These are phyloP conservation scores for Laguncularia racemosa DNA, from an alignment of 345 rosid species.

Conservation along the genomic window DNA sequence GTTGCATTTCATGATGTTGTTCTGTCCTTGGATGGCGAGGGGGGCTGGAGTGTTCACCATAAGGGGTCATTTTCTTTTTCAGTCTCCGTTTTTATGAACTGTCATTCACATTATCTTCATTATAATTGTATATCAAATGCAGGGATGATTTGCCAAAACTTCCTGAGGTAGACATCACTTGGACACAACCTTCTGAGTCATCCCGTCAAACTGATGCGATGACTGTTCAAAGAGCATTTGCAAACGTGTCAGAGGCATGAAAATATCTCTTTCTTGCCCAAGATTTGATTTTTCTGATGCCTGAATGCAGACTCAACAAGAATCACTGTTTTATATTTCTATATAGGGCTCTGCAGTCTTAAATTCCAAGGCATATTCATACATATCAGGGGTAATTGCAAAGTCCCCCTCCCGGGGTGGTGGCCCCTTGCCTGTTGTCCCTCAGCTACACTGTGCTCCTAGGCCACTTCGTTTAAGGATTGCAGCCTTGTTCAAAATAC, in stretches of 20 bases:
- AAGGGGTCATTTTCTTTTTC: conserved; percentile 50
- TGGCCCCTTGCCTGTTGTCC: conserved; percentile 51
- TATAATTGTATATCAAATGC: conserved; percentile 14
- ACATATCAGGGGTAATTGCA: conserved; percentile 56
- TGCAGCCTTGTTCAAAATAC: conserved; percentile 73
- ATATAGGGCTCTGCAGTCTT: conserved; percentile 49
- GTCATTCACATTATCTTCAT: conserved; percentile 1
- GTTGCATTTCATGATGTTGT: conserved; percentile 97
- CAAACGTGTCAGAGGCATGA: conserved; percentile 53
- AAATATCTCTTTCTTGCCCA: not conserved
- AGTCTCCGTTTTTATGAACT: conserved; percentile 2
- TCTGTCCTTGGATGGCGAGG: conserved; percentile 96
- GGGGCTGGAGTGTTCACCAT: conserved; percentile 79
- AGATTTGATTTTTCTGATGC: conserved; percentile 4
- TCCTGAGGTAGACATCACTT: conserved; percentile 36
- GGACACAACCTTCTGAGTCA: conserved; percentile 39
- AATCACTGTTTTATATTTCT: conserved; percentile 3
- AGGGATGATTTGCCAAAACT: conserved; percentile 58
- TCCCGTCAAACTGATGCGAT: conserved; percentile 78
- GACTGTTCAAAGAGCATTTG: conserved; percentile 86
- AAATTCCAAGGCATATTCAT: conserved; percentile 51
- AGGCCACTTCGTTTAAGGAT: conserved; percentile 74
- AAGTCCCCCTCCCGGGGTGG: conserved; percentile 47
- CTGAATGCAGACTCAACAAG: too few species aligned
- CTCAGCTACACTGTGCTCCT: conserved; percentile 54